Evolutionary conservation across 768 basidiomycete species (phyloP).

Genomic region (Boletus fagicola): DNA sequence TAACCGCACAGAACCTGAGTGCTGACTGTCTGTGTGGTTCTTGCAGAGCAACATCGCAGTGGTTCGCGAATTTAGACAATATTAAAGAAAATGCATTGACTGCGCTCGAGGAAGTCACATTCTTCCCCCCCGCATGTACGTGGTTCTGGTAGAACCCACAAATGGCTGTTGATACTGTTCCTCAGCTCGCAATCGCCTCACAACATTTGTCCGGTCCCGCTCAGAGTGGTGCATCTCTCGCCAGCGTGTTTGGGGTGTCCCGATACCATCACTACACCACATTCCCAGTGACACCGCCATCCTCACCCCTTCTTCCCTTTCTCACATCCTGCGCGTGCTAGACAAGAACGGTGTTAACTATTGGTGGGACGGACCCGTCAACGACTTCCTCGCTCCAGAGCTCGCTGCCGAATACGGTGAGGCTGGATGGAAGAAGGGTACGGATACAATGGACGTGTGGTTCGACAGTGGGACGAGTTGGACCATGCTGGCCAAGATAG

Average conservation of each 20-base stretch:
- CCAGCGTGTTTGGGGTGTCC: slow-evolving; percentile 96
- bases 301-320: slow-evolving; percentile 61
- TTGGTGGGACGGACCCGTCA: slow-evolving; percentile 90
- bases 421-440: slow-evolving; percentile 69
- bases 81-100: slow-evolving; percentile 76
- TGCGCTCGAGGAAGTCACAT: slow-evolving; percentile 67
- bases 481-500: slow-evolving; percentile 62
- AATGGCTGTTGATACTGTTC: not conserved
- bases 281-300: slow-evolving; percentile 57
- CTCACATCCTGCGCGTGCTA: slow-evolving; percentile 75
- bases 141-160: slow-evolving; percentile 11
- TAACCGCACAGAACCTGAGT: not conserved
- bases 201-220: slow-evolving; percentile 79
- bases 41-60: slow-evolving; percentile 85
- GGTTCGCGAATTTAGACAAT: slow-evolving; percentile 90
- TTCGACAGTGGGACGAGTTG: slow-evolving; percentile 97
- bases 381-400: slow-evolving; percentile 73
- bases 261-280: slow-evolving; percentile 86
- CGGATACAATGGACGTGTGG: slow-evolving; percentile 99
- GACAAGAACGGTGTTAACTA: slow-evolving; percentile 69
- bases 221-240: slow-evolving; percentile 99
- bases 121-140: slow-evolving; percentile 76
- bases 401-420: slow-evolving; percentile 46
- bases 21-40: not conserved
- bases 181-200: slow-evolving; percentile 82